Evolutionary conservation across 176 grass and related monocot genomes (phyloP), one percentile per base, ranked within the genome.

Genomic region (Guadua angustifolia): DNA sequence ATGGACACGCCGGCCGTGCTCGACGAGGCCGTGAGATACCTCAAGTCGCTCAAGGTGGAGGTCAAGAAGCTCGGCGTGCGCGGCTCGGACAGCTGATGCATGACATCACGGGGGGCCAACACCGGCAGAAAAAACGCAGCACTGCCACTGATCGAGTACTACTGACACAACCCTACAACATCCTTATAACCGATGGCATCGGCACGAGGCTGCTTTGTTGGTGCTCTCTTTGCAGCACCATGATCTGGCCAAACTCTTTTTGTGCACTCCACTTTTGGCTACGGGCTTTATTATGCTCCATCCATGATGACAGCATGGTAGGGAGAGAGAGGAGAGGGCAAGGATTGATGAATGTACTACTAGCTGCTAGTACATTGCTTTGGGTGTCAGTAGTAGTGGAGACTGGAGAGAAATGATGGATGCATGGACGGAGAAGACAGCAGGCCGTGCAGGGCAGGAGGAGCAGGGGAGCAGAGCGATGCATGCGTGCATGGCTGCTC

Each of bases 1-100:
- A 91, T 96, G 94, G 94, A 93, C 83, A 93, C 94, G 35, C 91
- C 94, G 4, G 91, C 91, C 3, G 91, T 93, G 10, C 91, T 96
- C 5, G 91, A 96, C 71, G 94, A 93, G 77, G 94, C 94, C 19
- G 88, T 96, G 1, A 61, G 89, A 38, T 96, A 96, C 79, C 88
- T 96, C 80, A 96, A 96, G 86, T 91, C 91, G 16, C 91, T 93
- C 40, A 96, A 96, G 84, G 88, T 93, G 18, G 94, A 96, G 84
- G 94, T 87, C 66, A 93, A 96, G 86, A 96, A 96, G 81, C 94
- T 91, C 18, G 89, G 90, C 55, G 59, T 35, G 71, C 87, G 88
- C 45, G 86, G 86, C 60, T 88, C 85, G 9, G 88, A 83, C 85
- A 94, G 86, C 67, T 94, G 82, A 88, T 36, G 59, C 29, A 79